These are phyloP conservation scores for Coix lacrymajobi DNA, from an alignment of 176 grass and related monocot genomes.

Conservation along the genomic window DNA sequence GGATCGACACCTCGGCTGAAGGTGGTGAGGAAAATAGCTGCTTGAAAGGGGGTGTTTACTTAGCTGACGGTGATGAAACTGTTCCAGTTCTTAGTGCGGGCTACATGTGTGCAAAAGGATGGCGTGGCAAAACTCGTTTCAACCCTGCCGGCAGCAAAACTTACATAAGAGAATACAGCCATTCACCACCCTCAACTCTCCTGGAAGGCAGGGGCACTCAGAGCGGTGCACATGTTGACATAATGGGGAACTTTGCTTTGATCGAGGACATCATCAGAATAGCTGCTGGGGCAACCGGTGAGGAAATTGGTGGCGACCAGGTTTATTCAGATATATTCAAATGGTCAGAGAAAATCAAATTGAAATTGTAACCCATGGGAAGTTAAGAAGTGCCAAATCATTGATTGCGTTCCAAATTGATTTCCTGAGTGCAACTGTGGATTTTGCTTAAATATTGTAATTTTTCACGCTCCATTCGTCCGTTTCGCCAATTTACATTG, in stretches of 20 bases:
- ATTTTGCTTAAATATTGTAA: slow-evolving; percentile 32
- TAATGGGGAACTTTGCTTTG: slow-evolving; percentile 97
- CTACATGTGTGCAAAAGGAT: slow-evolving; percentile 93
- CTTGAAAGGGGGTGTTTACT: slow-evolving; percentile 79
- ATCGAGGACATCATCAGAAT: slow-evolving; percentile 95
- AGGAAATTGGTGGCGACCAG: slow-evolving; percentile 76
- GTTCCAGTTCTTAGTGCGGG: slow-evolving; percentile 89
- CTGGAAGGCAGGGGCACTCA: slow-evolving; percentile 93
- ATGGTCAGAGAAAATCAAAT: slow-evolving; percentile 86
- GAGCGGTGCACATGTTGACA: slow-evolving; percentile 95
- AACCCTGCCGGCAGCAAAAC: slow-evolving; percentile 89
- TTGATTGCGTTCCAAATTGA: not conserved
- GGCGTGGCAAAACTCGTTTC: slow-evolving; percentile 92
- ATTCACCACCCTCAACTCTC: slow-evolving; percentile 77
- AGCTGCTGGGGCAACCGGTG: slow-evolving; percentile 73
- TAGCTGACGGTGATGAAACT: slow-evolving; percentile 87
- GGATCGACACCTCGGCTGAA: slow-evolving; percentile 77
- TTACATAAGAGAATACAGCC: slow-evolving; percentile 72
- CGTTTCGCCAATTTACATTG: not conserved
- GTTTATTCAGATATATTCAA: slow-evolving; percentile 92
- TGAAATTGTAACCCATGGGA: slow-evolving; percentile 44
- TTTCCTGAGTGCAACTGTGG: slow-evolving; percentile 2
- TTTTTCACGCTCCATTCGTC: not conserved
- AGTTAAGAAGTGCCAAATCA: not conserved
- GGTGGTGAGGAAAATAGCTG: slow-evolving; percentile 66